phyloP scores from a whole-genome alignment of 2,329 filamentous ascomycete genomes.

The Arthrobotrys musiformis region DNA sequence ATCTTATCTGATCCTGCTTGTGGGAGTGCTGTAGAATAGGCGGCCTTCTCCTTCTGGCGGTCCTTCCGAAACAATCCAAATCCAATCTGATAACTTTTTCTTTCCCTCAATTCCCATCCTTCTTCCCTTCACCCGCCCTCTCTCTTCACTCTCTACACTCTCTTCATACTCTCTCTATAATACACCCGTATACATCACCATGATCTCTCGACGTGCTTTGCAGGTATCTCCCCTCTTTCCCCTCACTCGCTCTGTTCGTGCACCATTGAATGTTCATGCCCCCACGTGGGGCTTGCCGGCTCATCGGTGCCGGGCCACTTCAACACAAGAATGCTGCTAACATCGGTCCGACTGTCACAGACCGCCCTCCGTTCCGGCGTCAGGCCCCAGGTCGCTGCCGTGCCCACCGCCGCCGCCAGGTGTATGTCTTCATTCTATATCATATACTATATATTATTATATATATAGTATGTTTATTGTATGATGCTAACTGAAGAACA shows the following conservation, averaged over 20 bases:
- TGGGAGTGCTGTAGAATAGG: not conserved
- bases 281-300: conserved; percentile 37
- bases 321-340: conserved; percentile 9
- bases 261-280: not conserved
- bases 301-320: not conserved
- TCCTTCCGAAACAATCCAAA: conserved; percentile 35
- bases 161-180: not conserved
- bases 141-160: not conserved
- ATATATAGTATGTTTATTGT: not conserved
- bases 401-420: conserved; percentile 41
- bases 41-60: conserved; percentile 12
- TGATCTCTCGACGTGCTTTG: conserved; percentile 52
- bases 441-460: too few relatives aligned
- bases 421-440: conserved; percentile 30
- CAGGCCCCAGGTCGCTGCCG: conserved; percentile 39
- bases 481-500: conserved; percentile 20
- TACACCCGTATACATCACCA: not conserved
- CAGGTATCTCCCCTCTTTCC: conserved; percentile 23
- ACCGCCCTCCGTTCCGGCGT: conserved; percentile 52
- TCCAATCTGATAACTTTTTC: conserved; percentile 23
- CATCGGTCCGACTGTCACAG: conserved; percentile 10
- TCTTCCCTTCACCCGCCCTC: conserved; percentile 2
- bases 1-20: conserved; percentile 42
- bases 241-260: not conserved
- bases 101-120: not conserved